Base-by-base conservation (phyloP, 2,329 filamentous ascomycete species). In the Neonectria coccinea region DNA sequence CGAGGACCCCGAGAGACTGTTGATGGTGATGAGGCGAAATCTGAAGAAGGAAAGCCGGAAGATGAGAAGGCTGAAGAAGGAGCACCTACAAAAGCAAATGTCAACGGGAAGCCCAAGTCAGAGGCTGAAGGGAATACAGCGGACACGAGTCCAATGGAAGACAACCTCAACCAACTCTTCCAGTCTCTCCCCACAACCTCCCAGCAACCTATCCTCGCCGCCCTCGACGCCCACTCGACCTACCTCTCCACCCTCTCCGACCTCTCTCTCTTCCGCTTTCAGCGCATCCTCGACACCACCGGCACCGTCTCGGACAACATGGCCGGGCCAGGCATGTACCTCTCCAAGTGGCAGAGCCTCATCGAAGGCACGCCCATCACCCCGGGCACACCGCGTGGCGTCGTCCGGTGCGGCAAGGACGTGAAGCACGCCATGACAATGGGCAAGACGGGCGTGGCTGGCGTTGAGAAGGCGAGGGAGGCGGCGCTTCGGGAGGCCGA, bases 341-440 rank as follows among this genome's bases (percentile, higher is more conserved):
- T 94, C 25, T 84, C 87, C 1, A 85, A 88, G 54, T 94, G 92
- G 92, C 90, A 93, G 74, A 81, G 86, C 1, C 81, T 94, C 7
- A 81, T 94, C 3, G 89, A 94, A 74, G 81, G 84, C n/a, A 92
- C 92, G 0, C 76, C 84, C 50, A 89, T 94, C 65, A 91, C 90
- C 1, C 91, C 92, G 0, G 83, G 80, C 0, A 82, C 79, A 1
- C 76, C 82, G 0, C 74, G 78, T 1, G 89, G 90, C 0, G 79
- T 81, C 1, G 76, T 90, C 0, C 82, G 91, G 0, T 74, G 67
- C 8, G 88, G 87, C 14, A 83, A 79, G 36, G 85, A 88, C 18
- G 84, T 88, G 29, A 85, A 81, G 73, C 76, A 79, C 44, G 66
- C 74, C 25, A 76, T 78, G 44, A 78, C 79, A 6, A 77, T 78